Evolutionary conservation across 768 basidiomycete genomes (phyloP), one percentile per base, ranked within the genome.

Genomic region (Chalciporus piperatus): DNA sequence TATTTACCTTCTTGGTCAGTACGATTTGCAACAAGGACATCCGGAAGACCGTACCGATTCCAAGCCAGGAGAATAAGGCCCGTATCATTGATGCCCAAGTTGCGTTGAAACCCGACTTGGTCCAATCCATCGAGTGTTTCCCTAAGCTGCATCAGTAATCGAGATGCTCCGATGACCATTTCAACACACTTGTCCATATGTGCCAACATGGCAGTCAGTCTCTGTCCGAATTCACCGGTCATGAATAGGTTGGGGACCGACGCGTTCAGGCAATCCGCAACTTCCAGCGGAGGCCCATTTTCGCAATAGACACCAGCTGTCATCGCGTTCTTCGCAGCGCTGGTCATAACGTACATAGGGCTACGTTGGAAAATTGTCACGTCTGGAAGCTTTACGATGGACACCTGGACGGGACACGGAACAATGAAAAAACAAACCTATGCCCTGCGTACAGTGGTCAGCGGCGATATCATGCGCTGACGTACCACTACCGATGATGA

Each of bases 11-110:
- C 16, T 37, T 16, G 5, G 3, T 37, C 35, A 37, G 35, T 37
- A 37, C n/a, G 8, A 16, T 37, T 22, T 16, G 35, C n/a, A 37
- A 48, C 8, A 60, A 55, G 11, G 67, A 55, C 10, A 58, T 13
- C 28, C 8, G 14, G 6, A 6, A 37, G n/a, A 37, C 19, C 49
- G 16, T 45, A 50, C 49, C 43, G 49, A 7, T 30, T 30, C 49
- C 43, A 50, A 27, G 49, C 49, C 10, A 50, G 20, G 27, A 50
- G 57, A 25, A 66, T 58, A 8, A 72, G 55, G 0, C 74, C 73
- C 8, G 70, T 60, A 35, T 59, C 65, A 38, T 72, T 60, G 4
- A 60, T 50, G n/a, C 74, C 74, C 38, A 65, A 37, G 44, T 66
- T 65, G 5, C 37, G 49, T 13, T 50, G 49, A 14, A 50, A 50